Evolutionary conservation across 306 rosid species (phyloP), one percentile per base, ranked within the genome.

Genomic region (Sophora flavescens): DNA sequence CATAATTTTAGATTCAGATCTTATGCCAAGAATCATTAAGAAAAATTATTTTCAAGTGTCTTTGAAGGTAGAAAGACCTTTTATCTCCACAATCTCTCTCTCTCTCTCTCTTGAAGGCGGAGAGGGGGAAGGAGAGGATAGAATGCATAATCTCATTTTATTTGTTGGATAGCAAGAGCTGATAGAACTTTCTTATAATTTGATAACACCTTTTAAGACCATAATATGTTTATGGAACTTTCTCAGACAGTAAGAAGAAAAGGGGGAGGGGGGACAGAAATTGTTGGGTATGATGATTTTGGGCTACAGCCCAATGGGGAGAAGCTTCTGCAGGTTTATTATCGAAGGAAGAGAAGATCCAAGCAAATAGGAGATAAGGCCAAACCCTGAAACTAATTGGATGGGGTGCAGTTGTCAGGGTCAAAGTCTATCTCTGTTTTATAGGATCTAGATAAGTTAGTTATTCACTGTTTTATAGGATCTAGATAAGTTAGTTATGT

Each of bases 1-100:
- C 47, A 38, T 48, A 41, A 59, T 50, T 77, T 66, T 50, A 66
- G 47, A 39, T 77, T 71, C 59, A 52, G 48, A 78, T 44, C 32
- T 57, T 48, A 16, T 1, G 39, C 53, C 33, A 47, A 65, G 51
- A 66, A 58, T 65, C 38, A 66, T 32, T 8, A 66, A 66, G 50
- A 79, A 78, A 50, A 28, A 47, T 17, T 58, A 57, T 5, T 18
- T 16, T 28, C 63, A 48, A 36, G 75, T 38, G 56, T 76, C 56
- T 33, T 54, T 44, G 61, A 47, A 41, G 17, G 28, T 11, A 28
- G 52, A 26, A 58, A 17, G 16, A 65, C 36, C 8, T 65, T 12
- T 39, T 14, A 4, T 41, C 16, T 39, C 5, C 54, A 4, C 4
- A 35, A 35, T 50, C 54, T 14, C 7, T 30, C 32, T 30, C 32